phyloP scores from a whole-genome alignment of 106 monocot genomes.

The Dioscorea alata region DNA sequence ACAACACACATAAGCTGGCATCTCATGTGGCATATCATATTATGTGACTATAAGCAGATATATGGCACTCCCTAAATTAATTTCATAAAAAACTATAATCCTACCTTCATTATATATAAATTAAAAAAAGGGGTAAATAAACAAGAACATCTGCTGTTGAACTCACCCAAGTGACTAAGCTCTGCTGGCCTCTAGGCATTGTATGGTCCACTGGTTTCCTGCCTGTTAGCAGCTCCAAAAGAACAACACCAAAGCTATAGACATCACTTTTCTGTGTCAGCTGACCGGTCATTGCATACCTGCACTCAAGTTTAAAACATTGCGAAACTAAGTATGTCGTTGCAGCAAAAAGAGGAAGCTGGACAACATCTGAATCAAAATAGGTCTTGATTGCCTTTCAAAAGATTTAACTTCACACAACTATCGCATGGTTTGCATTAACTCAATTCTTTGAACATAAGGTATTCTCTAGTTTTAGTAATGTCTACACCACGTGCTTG shows the following conservation, averaged over 20 bases:
- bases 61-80: not conserved
- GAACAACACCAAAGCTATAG: conserved; percentile 92
- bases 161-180: conserved; percentile 91
- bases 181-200: conserved; percentile 94
- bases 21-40: not conserved
- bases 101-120: not conserved
- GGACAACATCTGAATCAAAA: too few relatives aligned
- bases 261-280: conserved; percentile 90
- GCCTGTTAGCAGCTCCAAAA: conserved; percentile 88
- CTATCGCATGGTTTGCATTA: not conserved
- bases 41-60: not conserved
- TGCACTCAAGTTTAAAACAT: conserved; percentile 14
- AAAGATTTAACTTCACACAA: not conserved
- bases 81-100: not conserved
- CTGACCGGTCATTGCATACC: conserved; percentile 95
- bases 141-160: not conserved
- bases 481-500: too few relatives aligned
- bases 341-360: not conserved
- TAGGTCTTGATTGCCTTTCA: too few relatives aligned
- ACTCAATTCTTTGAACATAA: not conserved
- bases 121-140: not conserved
- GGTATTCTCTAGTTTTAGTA: not conserved
- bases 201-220: conserved; percentile 93
- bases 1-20: not conserved
- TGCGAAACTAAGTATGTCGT: not conserved